Evolutionary conservation across 169 alveolate genomes (phyloP).

Genomic region (Eimeria mitis): DNA sequence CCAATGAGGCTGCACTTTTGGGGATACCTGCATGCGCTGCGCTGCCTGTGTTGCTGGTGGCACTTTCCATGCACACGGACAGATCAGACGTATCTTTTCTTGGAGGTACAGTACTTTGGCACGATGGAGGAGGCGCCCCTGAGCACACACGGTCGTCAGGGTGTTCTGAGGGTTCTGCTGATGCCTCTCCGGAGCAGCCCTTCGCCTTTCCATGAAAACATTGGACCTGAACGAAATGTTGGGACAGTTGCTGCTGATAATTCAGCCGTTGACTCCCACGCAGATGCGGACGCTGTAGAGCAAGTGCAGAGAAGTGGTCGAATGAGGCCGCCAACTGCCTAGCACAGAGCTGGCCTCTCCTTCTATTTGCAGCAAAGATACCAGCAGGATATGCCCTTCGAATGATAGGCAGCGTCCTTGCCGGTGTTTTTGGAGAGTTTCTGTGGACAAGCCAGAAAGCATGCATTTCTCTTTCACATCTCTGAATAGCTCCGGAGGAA

Average conservation of each 20-base stretch:
- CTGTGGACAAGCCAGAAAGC: conserved; percentile 13
- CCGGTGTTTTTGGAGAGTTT: conserved; percentile 12
- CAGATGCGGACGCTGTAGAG: neutral
- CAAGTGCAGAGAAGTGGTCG: neutral
- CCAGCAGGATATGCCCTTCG: conserved; percentile 3
- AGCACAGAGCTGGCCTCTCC: neutral
- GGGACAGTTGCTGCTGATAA: conserved; percentile 2
- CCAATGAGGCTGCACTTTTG: neutral
- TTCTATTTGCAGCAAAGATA: neutral
- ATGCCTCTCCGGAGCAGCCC: neutral
- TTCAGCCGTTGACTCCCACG: conserved; percentile 6
- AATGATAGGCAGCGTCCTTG: neutral
- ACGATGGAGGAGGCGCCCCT: neutral
- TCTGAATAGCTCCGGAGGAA: neutral
- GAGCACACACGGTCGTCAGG: neutral
- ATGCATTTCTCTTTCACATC: conserved; percentile 46
- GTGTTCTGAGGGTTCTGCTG: conserved; percentile 7
- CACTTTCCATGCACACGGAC: neutral
- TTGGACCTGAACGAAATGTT: neutral
- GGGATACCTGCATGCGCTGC: neutral
- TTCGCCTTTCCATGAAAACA: neutral
- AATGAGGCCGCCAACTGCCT: conserved; percentile 26
- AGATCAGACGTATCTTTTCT: no score
- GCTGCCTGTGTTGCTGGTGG: neutral
- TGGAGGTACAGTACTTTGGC: neutral